Conservation (phyloP, 306 rosid species). For the Crataegus laevigata region DNA sequence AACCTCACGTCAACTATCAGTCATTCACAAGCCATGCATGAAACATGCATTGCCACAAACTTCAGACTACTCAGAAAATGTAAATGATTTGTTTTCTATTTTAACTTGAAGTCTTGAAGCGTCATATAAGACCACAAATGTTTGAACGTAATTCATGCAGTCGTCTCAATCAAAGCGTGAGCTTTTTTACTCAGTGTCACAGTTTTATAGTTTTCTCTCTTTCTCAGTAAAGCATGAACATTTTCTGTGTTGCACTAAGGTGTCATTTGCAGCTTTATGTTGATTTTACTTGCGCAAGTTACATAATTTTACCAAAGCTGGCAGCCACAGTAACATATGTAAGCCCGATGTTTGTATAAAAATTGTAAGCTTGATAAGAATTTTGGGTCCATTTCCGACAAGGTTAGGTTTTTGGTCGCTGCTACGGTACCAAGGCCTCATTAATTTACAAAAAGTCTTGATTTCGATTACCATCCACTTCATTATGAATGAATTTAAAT, state of each 20-base stretch:
- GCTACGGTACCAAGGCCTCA: too few species aligned
- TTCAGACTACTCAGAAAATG: background rate
- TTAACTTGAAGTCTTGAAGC: background rate
- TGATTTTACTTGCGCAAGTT: background rate
- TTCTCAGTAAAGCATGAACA: background rate
- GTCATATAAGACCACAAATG: background rate
- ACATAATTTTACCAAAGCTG: background rate
- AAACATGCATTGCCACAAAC: background rate
- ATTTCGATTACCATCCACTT: background rate
- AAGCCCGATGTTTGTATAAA: background rate
- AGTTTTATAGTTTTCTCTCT: background rate
- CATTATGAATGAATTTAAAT: too few species aligned
- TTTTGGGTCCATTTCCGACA: background rate
- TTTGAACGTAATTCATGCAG: background rate
- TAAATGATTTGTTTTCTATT: background rate
- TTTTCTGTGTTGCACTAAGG: background rate
- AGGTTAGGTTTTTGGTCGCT: background rate
- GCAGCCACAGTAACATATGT: background rate
- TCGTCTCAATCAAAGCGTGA: background rate
- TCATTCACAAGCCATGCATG: background rate
- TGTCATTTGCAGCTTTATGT: background rate
- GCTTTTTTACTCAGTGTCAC: background rate
- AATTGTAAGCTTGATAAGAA: background rate
- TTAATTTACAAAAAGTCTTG: background rate
- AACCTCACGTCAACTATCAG: constrained; percentile 1